A percentile compares a stretch with the other conserved stretches of the same genome.
phyloP scores from a whole-genome alignment of 1,284 basidiomycete species.

The Naganishia liquefaciens region DNA sequence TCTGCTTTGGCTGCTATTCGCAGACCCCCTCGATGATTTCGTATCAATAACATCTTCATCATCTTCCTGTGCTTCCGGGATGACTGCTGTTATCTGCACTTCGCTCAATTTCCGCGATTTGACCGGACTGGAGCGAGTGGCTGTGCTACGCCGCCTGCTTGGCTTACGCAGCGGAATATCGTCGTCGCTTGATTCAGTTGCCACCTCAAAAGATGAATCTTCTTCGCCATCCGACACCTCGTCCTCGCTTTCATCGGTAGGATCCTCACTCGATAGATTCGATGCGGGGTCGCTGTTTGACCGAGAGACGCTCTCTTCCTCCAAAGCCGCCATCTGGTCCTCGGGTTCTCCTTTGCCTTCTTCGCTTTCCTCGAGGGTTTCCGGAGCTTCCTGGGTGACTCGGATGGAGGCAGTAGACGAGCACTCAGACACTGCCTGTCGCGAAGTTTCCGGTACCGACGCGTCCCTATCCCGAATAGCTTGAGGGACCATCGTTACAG shows the following conservation, averaged over 20 bases:
- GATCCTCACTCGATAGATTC: constrained; percentile 12
- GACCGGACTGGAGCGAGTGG: neutral
- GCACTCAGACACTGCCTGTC: neutral
- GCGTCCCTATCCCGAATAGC: neutral
- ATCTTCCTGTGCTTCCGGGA: constrained; percentile 2
- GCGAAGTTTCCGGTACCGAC: neutral
- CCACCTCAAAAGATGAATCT: constrained; percentile 40
- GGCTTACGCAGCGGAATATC: constrained; percentile 6
- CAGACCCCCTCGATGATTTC: too few species aligned
- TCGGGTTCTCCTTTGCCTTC: too few species aligned
- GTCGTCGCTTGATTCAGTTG: constrained; percentile 26
- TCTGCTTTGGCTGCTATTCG: too few species aligned
- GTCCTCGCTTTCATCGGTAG: constrained; percentile 38
- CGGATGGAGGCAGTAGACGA: neutral
- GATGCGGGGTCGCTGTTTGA: constrained; percentile 31
- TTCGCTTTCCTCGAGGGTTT: too few species aligned
- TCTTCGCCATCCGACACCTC: constrained; percentile 42
- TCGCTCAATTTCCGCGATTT: constrained; percentile 1
- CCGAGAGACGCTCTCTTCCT: neutral
- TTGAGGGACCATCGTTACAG: too few species aligned
- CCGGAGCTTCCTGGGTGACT: too few species aligned
- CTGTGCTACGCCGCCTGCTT: constrained; percentile 18
- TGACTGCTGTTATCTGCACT: neutral
- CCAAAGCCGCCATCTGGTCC: neutral
- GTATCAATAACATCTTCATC: neutral